These are phyloP conservation scores for Lipomyces yamadae DNA, from an alignment of 805 yeast species.

Conservation along the genomic window DNA sequence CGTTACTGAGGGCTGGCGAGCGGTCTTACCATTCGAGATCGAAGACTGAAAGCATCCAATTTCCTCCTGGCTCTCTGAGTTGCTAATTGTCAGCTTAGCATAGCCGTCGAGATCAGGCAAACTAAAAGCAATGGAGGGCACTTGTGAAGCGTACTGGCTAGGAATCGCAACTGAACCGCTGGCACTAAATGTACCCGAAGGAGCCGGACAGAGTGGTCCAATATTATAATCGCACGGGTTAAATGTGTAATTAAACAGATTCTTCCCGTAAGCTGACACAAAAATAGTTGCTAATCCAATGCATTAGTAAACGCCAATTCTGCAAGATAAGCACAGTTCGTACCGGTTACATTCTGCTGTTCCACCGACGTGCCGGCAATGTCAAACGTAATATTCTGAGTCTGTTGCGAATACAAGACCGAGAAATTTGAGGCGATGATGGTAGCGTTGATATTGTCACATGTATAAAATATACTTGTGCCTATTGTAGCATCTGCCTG, in stretches of 20 bases:
- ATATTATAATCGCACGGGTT: constrained; percentile 44
- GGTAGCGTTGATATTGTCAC: constrained; percentile 26
- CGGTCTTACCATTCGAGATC: constrained; percentile 45
- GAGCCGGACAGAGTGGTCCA: constrained; percentile 44
- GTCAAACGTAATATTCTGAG: constrained; percentile 33
- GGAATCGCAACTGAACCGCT: constrained; percentile 43
- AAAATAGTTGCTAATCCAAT: constrained; percentile 22
- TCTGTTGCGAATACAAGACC: constrained; percentile 24
- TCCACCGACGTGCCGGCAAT: constrained; percentile 29
- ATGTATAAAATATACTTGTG: constrained; percentile 25
- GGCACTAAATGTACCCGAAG: constrained; percentile 39
- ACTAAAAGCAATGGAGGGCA: constrained; percentile 44
- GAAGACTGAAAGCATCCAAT: constrained; percentile 42
- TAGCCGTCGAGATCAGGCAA: constrained; percentile 47
- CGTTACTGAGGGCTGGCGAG: constrained; percentile 39
- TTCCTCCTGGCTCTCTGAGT: constrained; percentile 34
- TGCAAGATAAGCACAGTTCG: background rate
- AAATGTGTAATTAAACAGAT: constrained; percentile 40
- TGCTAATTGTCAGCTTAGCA: constrained; percentile 39
- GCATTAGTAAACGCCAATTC: background rate
- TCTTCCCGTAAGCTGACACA: constrained; percentile 43
- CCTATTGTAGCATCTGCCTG: constrained; percentile 28
- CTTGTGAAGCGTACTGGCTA: constrained; percentile 38
- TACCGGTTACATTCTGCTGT: constrained; percentile 31
- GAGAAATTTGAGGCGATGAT: constrained; percentile 22